Percentiles rank a stretch among this genome's conserved stretches.
phyloP scores from a whole-genome alignment of 2,329 filamentous ascomycete genomes.

The Myriosclerotinia scirpicola region DNA sequence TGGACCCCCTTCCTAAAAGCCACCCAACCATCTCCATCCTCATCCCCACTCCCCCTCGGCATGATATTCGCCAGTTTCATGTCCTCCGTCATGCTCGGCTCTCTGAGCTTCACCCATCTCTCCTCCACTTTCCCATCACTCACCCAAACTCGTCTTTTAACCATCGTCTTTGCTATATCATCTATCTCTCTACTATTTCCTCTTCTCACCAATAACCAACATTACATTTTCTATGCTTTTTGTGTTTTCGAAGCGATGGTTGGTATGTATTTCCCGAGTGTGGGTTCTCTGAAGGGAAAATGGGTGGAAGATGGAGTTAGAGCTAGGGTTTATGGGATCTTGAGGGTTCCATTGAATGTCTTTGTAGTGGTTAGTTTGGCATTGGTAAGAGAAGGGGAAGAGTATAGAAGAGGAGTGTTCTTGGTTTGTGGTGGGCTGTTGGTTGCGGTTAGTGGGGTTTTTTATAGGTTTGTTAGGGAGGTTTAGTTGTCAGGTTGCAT shows the following conservation, averaged over 20 bases:
- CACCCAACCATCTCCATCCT: constrained; percentile 43
- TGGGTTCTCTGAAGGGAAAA: constrained; percentile 54
- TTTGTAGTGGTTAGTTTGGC: constrained; percentile 54
- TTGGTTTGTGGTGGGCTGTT: constrained; percentile 38
- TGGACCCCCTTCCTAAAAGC: constrained; percentile 57
- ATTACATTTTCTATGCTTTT: constrained; percentile 54
- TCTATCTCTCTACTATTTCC: constrained; percentile 45
- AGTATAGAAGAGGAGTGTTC: constrained; percentile 40
- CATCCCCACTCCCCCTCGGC: constrained; percentile 50
- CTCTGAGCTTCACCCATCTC: constrained; percentile 52
- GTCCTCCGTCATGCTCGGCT: constrained; percentile 60
- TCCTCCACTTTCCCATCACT: constrained; percentile 30
- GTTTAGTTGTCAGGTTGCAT: not conserved
- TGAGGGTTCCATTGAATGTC: constrained; percentile 59
- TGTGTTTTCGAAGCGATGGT: constrained; percentile 58
- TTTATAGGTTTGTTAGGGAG: constrained; percentile 27
- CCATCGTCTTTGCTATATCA: constrained; percentile 45
- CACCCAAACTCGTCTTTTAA: constrained; percentile 40
- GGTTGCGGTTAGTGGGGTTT: constrained; percentile 34
- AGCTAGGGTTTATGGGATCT: constrained; percentile 55
- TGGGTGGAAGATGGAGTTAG: constrained; percentile 55
- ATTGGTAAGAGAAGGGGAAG: constrained; percentile 47
- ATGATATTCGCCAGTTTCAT: constrained; percentile 59
- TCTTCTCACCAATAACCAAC: constrained; percentile 46
- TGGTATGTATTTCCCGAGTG: constrained; percentile 58